phyloP scores from a whole-genome alignment of 2,329 filamentous ascomycete genomes.

The Hymenoscyphus repandus region DNA sequence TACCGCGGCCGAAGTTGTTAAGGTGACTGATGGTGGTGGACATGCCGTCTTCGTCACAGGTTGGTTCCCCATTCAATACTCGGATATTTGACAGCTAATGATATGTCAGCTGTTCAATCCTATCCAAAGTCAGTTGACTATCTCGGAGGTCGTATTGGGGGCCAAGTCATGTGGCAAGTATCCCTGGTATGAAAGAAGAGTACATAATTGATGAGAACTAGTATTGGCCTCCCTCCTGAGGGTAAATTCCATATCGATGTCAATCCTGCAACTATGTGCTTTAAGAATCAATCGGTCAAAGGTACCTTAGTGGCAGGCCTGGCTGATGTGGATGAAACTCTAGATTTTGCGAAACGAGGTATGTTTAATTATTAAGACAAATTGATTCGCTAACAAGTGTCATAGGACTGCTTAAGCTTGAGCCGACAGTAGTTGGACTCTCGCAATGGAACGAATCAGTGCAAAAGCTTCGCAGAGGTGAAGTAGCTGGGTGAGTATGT shows the following conservation, averaged over 20 bases:
- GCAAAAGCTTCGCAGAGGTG: slow-evolving; percentile 19
- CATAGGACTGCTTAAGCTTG: slow-evolving; percentile 15
- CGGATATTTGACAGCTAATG: neutral
- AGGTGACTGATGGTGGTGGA: neutral
- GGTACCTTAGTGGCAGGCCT: slow-evolving; percentile 16
- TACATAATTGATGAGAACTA: neutral
- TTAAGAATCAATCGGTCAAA: slow-evolving; percentile 16
- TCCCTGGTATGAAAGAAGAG: neutral
- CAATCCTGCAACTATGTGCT: slow-evolving; percentile 13
- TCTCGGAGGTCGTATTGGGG: slow-evolving; percentile 13
- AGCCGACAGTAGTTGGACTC: slow-evolving; percentile 17
- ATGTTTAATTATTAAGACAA: neutral
- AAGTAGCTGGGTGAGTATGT: slow-evolving; percentile 18
- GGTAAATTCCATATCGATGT: slow-evolving; percentile 10
- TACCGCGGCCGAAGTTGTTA: neutral
- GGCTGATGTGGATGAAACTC: slow-evolving; percentile 13
- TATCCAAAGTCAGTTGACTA: slow-evolving; percentile 14
- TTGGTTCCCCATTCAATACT: neutral
- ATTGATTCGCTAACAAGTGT: neutral
- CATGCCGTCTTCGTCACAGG: slow-evolving; percentile 1
- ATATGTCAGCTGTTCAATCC: slow-evolving; percentile 10
- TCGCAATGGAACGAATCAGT: slow-evolving; percentile 16
- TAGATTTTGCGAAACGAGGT: slow-evolving; percentile 12
- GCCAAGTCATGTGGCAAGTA: slow-evolving; percentile 16
- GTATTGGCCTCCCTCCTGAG: slow-evolving; percentile 1